Evolutionary conservation across 805 yeast genomes (phyloP).

Genomic region (Sugiyamaella marilandica): DNA sequence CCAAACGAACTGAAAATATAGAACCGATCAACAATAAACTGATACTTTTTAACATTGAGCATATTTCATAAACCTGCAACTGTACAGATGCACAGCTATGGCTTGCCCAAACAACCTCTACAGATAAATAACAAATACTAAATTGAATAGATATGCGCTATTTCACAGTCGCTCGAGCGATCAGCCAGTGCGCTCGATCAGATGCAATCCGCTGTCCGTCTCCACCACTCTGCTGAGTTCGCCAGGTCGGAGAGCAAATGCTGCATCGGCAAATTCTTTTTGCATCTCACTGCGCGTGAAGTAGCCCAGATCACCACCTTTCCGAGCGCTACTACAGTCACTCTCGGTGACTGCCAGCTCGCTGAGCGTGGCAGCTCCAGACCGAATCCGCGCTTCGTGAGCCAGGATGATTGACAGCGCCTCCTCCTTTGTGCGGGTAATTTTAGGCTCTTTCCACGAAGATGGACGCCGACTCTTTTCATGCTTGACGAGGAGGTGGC

Average conservation of each 20-base stretch:
- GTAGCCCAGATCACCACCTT: conserved; percentile 88
- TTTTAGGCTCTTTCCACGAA: conserved; percentile 78
- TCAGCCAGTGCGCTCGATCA: conserved; percentile 77
- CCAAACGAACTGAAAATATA: too few species aligned
- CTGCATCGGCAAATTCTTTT: conserved; percentile 85
- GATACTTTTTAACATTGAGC: too few species aligned
- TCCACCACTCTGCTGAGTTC: conserved; percentile 80
- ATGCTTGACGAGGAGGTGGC: conserved; percentile 83
- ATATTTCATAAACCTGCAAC: too few species aligned
- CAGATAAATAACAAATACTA: neutral
- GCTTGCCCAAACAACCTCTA: too few species aligned
- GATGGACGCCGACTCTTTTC: conserved; percentile 80
- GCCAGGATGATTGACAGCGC: conserved; percentile 58
- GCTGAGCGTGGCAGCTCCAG: conserved; percentile 61
- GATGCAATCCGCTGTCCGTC: conserved; percentile 85
- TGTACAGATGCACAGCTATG: too few species aligned
- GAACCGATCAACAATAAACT: too few species aligned
- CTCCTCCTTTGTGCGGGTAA: conserved; percentile 78
- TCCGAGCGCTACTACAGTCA: conserved; percentile 81
- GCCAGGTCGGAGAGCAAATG: conserved; percentile 76
- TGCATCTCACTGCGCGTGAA: conserved; percentile 94
- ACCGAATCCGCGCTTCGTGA: conserved; percentile 52
- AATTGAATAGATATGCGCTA: neutral
- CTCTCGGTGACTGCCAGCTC: conserved; percentile 78
- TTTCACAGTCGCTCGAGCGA: neutral